Percentiles rank a stretch among this genome's conserved stretches.
Evolutionary conservation across 139 green algal species (phyloP).

Genomic region (Chlorella vulgaris): DNA sequence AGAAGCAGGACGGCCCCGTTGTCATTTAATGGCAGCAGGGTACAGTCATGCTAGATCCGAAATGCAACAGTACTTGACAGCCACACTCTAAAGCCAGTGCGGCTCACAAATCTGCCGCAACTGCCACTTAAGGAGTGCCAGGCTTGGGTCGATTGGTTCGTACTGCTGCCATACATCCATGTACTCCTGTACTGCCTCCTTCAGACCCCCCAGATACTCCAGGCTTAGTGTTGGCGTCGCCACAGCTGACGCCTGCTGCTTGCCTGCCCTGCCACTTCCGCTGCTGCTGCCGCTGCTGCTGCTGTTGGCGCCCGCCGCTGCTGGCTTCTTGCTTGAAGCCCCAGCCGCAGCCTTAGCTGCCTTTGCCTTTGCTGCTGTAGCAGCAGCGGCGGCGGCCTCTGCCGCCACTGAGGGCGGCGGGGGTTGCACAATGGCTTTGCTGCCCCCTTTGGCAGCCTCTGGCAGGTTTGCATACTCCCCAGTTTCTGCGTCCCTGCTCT

Average conservation of each 20-base stretch:
- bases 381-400: conserved; percentile 47
- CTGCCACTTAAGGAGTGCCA: background rate
- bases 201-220: conserved; percentile 74
- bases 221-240: conserved; percentile 38
- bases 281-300: too few relatives aligned
- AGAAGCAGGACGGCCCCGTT: too few relatives aligned
- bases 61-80: too few relatives aligned
- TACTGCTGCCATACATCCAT: conserved; percentile 78
- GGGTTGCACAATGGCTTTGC: conserved; percentile 79
- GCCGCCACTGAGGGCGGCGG: conserved; percentile 58
- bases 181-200: conserved; percentile 76
- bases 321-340: too few relatives aligned
- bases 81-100: too few relatives aligned
- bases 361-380: conserved; percentile 42
- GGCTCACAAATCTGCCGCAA: too few relatives aligned
- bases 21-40: too few relatives aligned
- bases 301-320: too few relatives aligned
- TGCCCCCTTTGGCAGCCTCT: conserved; percentile 74
- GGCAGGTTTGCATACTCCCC: conserved; percentile 87
- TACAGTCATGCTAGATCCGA: too few relatives aligned
- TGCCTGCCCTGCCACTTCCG: conserved; percentile 46
- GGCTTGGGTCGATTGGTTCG: conserved; percentile 14
- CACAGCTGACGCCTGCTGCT: conserved; percentile 3
- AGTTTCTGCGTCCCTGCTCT: conserved; percentile 76
- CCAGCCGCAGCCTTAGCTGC: too few relatives aligned